Evolutionary conservation across 139 green algal genomes (phyloP).

Genomic region (Asterochloris sp.): DNA sequence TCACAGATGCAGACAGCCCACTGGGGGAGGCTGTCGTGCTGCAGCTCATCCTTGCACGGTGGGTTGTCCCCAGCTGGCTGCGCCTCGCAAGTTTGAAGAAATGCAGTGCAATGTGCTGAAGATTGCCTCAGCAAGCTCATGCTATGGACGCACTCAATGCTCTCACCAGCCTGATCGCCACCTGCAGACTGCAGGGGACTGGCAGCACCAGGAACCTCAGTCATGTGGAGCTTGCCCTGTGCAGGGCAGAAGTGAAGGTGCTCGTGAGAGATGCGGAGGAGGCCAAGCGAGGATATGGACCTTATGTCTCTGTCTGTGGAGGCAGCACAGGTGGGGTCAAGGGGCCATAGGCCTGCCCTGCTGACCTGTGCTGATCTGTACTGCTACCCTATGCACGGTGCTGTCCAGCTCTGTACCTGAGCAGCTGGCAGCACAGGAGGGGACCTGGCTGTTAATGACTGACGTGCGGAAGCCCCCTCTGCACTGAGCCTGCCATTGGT

Average conservation of each 20-base stretch:
- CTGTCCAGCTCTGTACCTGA: too few species aligned
- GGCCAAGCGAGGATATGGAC: conserved; percentile 5
- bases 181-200: neutral
- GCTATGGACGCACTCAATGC: neutral
- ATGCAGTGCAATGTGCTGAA: neutral
- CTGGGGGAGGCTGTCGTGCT: conserved; percentile 59
- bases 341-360: too few species aligned
- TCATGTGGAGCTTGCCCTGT: neutral
- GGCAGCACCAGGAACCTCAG: neutral
- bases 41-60: conserved; percentile 69
- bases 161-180: neutral
- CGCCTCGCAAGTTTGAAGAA: too few species aligned
- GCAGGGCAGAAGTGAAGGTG: conserved; percentile 10
- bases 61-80: neutral
- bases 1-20: conserved; percentile 53
- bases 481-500: neutral
- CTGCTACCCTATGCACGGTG: too few species aligned
- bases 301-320: conserved; percentile 5
- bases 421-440: too few species aligned
- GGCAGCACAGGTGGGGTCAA: neutral
- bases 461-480: neutral
- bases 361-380: too few species aligned
- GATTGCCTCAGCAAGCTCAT: neutral
- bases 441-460: too few species aligned
- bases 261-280: conserved; percentile 7